phyloP scores from a whole-genome alignment of 2,329 filamentous ascomycete genomes.

The Shiraia bambusicola region DNA sequence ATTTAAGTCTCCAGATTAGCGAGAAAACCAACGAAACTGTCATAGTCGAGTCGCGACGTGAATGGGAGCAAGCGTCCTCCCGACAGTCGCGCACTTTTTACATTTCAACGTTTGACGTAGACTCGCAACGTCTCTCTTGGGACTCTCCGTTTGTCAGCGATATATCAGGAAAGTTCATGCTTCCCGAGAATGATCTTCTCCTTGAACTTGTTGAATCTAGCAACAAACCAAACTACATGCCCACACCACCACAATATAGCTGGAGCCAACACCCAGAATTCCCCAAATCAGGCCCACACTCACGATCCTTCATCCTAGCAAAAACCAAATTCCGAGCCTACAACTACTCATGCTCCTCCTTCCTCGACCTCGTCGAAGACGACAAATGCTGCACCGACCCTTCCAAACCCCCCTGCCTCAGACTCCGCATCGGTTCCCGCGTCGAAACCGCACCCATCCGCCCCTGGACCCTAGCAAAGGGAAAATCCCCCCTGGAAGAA shows the following conservation, averaged over 20 bases:
- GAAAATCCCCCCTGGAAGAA: slow-evolving; percentile 7
- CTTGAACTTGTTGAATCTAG: slow-evolving; percentile 26
- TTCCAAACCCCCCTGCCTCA: slow-evolving; percentile 43
- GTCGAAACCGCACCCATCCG: slow-evolving; percentile 28
- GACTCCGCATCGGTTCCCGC: slow-evolving; percentile 55
- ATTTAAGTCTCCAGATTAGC: slow-evolving; percentile 62
- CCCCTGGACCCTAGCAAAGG: slow-evolving; percentile 1
- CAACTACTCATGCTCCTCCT: slow-evolving; percentile 54
- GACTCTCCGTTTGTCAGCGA: slow-evolving; percentile 8
- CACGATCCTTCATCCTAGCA: slow-evolving; percentile 52
- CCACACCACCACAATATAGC: slow-evolving; percentile 42
- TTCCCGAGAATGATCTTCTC: slow-evolving; percentile 35
- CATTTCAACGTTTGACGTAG: slow-evolving; percentile 55
- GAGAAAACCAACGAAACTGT: slow-evolving; percentile 59
- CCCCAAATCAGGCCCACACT: slow-evolving; percentile 48
- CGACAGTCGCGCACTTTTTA: slow-evolving; percentile 68
- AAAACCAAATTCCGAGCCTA: slow-evolving; percentile 60
- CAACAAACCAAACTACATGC: slow-evolving; percentile 44
- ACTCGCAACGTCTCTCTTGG: slow-evolving; percentile 9
- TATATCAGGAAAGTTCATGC: slow-evolving; percentile 4
- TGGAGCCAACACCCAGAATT: slow-evolving; percentile 52
- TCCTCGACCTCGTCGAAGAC: slow-evolving; percentile 62
- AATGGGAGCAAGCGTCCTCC: slow-evolving; percentile 61
- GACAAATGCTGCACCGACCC: slow-evolving; percentile 40
- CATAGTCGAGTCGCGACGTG: slow-evolving; percentile 68